A percentile compares a stretch with the other conserved stretches of the same genome.
phyloP scores from a whole-genome alignment of 805 yeast species.

The Metschnikowia lochheadii region DNA sequence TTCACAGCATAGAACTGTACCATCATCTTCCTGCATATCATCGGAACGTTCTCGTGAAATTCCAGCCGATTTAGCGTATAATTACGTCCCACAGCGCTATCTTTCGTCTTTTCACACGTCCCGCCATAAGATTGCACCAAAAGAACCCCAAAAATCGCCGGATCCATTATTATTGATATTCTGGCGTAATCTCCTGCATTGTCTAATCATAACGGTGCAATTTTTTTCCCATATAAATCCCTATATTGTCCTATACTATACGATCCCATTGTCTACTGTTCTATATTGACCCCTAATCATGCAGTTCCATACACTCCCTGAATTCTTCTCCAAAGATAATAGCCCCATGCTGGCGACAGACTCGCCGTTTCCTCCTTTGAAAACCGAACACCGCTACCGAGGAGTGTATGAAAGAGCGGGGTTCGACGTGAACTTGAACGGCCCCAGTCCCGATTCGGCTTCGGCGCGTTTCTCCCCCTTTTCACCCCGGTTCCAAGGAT shows the following conservation, averaged over 20 bases:
- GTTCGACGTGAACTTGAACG: conserved; percentile 45
- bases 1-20: background rate
- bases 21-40: too few species aligned
- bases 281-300: conserved; percentile 3
- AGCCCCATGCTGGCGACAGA: conserved; percentile 27
- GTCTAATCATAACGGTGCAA: background rate
- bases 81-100: background rate
- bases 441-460: background rate
- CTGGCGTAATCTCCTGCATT: background rate
- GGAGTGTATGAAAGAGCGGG: conserved; percentile 84
- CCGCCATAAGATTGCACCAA: background rate
- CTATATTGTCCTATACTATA: too few species aligned
- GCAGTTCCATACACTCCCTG: conserved; percentile 21
- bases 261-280: background rate
- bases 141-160: background rate
- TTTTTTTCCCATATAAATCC: background rate
- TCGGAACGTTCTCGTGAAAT: background rate
- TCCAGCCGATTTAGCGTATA: background rate
- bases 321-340: conserved; percentile 15
- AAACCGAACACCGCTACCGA: conserved; percentile 54
- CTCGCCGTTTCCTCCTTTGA: conserved; percentile 68
- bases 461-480: background rate
- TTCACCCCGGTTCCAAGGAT: background rate
- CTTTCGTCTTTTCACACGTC: background rate
- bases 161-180: background rate